A percentile compares a stretch with the other conserved stretches of the same genome.
Conservation (phyloP, 495 filamentous ascomycete species). For the Hypoxylon crocopeplum region DNA sequence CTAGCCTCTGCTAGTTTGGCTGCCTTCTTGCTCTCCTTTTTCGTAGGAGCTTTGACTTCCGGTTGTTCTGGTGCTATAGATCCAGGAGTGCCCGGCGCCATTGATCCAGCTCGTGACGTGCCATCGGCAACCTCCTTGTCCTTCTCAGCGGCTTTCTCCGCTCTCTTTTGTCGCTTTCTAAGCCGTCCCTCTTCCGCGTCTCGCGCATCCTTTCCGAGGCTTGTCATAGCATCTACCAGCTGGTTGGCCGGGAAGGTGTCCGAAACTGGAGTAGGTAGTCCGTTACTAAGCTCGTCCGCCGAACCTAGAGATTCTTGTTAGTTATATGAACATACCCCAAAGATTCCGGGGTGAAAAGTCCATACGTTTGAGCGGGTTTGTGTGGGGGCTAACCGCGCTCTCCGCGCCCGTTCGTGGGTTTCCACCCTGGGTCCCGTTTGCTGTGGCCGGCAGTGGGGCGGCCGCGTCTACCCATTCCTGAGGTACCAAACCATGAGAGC, state of each 20-base stretch:
- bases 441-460: conserved; percentile 43
- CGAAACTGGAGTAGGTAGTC: conserved; percentile 31
- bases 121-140: conserved; percentile 43
- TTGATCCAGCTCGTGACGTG: conserved; percentile 52
- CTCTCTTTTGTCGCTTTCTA: conserved; percentile 55
- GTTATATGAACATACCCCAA: conserved; percentile 6
- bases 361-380: conserved; percentile 69
- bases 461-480: conserved; percentile 73
- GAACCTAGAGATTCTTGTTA: conserved; percentile 32
- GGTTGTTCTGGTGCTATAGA: conserved; percentile 51
- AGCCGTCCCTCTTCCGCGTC: conserved; percentile 57
- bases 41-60: conserved; percentile 55
- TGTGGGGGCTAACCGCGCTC: conserved; percentile 54
- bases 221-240: conserved; percentile 47
- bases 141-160: conserved; percentile 41
- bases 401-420: conserved; percentile 46
- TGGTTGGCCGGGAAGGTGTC: conserved; percentile 40
- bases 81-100: conserved; percentile 57
- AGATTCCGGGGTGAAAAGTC: conserved; percentile 36
- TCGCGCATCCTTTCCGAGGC: conserved; percentile 48
- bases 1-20: conserved; percentile 60
- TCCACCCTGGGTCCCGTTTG: conserved; percentile 42
- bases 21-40: conserved; percentile 68
- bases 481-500: conserved; percentile 75
- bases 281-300: conserved; percentile 34